Conservation (phyloP, 2,329 filamentous ascomycete genomes). For the Aspergillus niger region DNA sequence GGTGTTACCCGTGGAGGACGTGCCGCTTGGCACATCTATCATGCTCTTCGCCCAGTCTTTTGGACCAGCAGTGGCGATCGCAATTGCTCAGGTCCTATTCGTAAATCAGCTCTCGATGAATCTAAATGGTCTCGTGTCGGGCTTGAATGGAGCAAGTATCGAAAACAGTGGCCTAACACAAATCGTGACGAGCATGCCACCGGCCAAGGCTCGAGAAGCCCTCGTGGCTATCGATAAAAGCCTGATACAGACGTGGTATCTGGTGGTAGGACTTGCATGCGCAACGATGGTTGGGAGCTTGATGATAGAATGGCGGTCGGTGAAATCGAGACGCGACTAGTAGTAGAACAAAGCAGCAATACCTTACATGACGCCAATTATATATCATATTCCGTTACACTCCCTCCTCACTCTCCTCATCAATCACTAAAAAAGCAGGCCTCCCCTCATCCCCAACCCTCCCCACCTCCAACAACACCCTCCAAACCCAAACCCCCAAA, state of each 20-base stretch:
- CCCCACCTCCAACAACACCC: conserved; percentile 22
- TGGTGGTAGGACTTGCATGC: conserved; percentile 25
- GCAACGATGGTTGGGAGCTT: conserved; percentile 26
- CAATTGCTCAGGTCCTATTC: conserved; percentile 56
- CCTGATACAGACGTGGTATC: conserved; percentile 26
- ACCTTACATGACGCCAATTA: too few species aligned
- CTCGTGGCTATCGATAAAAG: conserved; percentile 25
- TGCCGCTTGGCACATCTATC: conserved; percentile 30
- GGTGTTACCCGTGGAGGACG: conserved; percentile 28
- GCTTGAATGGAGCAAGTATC: conserved; percentile 17
- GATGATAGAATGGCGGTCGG: conserved; percentile 29
- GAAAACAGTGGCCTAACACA: conserved; percentile 21
- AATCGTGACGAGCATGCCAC: conserved; percentile 20
- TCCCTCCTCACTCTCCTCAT: too few species aligned
- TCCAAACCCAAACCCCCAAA: conserved; percentile 22
- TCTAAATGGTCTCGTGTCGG: conserved; percentile 18
- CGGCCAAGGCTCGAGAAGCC: conserved; percentile 14
- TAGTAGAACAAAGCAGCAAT: too few species aligned
- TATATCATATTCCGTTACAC: too few species aligned
- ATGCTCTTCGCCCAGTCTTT: conserved; percentile 43
- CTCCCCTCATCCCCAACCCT: conserved; percentile 20
- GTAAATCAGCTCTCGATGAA: conserved; percentile 47
- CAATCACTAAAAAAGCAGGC: background rate
- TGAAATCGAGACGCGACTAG: conserved; percentile 20
- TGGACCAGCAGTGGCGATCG: conserved; percentile 52